Base-by-base conservation (phyloP, 2,329 filamentous ascomycete genomes). In the Tolypocladium guangdongense region DNA sequence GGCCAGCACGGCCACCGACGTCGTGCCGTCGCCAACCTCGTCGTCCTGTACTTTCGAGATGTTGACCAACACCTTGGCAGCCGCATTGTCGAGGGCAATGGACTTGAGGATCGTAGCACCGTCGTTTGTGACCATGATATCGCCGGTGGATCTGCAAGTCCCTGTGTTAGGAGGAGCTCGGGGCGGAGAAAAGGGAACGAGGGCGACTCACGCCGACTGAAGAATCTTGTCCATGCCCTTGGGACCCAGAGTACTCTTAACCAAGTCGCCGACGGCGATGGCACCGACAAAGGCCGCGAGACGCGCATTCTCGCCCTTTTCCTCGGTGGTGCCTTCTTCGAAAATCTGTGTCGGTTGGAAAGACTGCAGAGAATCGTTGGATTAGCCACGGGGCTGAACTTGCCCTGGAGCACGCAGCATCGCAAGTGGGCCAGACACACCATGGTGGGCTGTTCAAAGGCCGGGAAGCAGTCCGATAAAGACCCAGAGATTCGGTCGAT, bases 181-280 rank as follows among this genome's bases (percentile, higher is more conserved):
- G 39, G 6, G 49, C 50, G 52, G 51, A 56, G 52, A 53, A 52
- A 20, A 22, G 22, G 33, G 35, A 8, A 14, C 3, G 10, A n/a
- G 27, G 32, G 12, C n/a, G 56, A 81, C 86, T 59, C 83, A 93
- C 87, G 89, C 91, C 70, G 90, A 96, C 72, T 95, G 90, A 68
- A 95, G 77, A 70, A 96, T 96, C 78, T 96, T 96, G 78, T 97
- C 93, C 91, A 97, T 97, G 63, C 93, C 93, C 77, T 97, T 97
- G 38, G 93, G 93, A 7, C 93, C 93, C 36, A 99, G 76, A 12
- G 93, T 97, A 71, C 89, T 95, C 81, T 99, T 99, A 52, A 99
- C 93, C 61, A 99, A 74, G 65, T 99, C 93, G 52, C 93, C 93
- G 48, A 99, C 93, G 53, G 93, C 93, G 67, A 99, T 99, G 69